Evolutionary conservation across 225 moss, liverwort and hornwort species (phyloP), one percentile per base, ranked within the genome.

Genomic region (Marchantia polymorpha): DNA sequence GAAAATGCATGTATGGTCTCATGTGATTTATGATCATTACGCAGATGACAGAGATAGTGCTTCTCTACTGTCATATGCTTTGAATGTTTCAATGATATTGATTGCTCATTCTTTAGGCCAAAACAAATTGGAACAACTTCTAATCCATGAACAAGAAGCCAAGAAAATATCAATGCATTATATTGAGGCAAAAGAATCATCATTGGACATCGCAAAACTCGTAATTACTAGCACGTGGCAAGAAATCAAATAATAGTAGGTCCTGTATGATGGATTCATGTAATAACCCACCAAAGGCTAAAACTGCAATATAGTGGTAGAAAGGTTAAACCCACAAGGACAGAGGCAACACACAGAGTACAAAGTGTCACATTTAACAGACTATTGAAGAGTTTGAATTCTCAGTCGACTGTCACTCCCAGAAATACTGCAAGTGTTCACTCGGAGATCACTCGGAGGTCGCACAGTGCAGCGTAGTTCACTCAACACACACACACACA

Each of bases 11-110:
- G 81, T 91, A 8, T 91, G 91, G 91, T 89, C 91, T 14, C 81
- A 91, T 74, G 89, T 91, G 9, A 87, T 91, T 69, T 89, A 91
- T 65, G 89, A 87, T 55, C 91, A 91, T 75, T 91, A 91, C 78
- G 91, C 89, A 22, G 91, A 91, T 72, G 89, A 87, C 10, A 87
- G 91, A 68, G 83, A 91, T 27, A 79, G 80, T 80, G 87, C 89
- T 13, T 82, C 84, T 9, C 77, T 84, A 39, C 83, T 91, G 14
- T 91, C 91, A 8, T 89, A 87, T 30, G 84, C 91, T 17, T 68
- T 91, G 65, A 86, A 87, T 59, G 91, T 91, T n/a, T 89, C 91
- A 7, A 88, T 91, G 91, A 86, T 91, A 17, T 76, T 91, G 20
- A 91, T 89, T 0, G 91, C 89, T 25, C 91, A 91, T 58, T 91